Percentiles rank a stretch among this genome's conserved stretches.
These are phyloP conservation scores for Psilocybe cyanescens DNA, from an alignment of 768 basidiomycete species.

Conservation along the genomic window DNA sequence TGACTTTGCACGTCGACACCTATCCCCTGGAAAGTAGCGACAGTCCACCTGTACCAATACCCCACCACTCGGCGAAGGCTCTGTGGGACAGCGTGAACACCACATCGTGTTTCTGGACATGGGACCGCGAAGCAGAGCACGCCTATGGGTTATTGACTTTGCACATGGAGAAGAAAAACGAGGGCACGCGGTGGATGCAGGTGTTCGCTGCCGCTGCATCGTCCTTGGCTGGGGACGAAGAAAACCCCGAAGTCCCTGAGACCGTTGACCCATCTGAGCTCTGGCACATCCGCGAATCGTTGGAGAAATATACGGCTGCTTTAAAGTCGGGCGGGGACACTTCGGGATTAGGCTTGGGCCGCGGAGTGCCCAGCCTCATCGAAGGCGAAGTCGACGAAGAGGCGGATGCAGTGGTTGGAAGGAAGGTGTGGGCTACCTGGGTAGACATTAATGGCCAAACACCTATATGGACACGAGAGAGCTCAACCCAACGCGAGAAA, in stretches of 20 bases:
- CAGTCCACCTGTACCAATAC: slow-evolving; percentile 34
- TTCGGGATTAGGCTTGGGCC: slow-evolving; percentile 65
- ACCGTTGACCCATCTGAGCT: slow-evolving; percentile 88
- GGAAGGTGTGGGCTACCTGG: slow-evolving; percentile 68
- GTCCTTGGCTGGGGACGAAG: slow-evolving; percentile 33
- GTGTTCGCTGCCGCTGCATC: slow-evolving; percentile 69
- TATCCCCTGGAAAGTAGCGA: slow-evolving; percentile 27
- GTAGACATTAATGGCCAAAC: slow-evolving; percentile 53
- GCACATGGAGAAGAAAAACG: slow-evolving; percentile 86
- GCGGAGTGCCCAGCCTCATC: slow-evolving; percentile 77
- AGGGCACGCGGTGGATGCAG: slow-evolving; percentile 84
- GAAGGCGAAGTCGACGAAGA: slow-evolving; percentile 94
- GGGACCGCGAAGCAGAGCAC: slow-evolving; percentile 77
- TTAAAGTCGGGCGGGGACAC: slow-evolving; percentile 60
- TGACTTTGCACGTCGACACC: slow-evolving; percentile 65
- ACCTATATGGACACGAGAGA: slow-evolving; percentile 41
- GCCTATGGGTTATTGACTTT: slow-evolving; percentile 75
- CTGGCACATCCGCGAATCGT: slow-evolving; percentile 72
- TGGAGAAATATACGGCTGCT: slow-evolving; percentile 85
- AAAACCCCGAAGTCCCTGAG: slow-evolving; percentile 78
- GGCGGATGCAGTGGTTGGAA: slow-evolving; percentile 76
- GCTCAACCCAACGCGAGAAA: background rate
- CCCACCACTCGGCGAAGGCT: slow-evolving; percentile 60
- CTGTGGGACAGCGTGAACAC: slow-evolving; percentile 85
- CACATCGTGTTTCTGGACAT: slow-evolving; percentile 90